Base-by-base conservation (phyloP, 768 basidiomycete genomes). In the Rhizopogon vulgaris region DNA sequence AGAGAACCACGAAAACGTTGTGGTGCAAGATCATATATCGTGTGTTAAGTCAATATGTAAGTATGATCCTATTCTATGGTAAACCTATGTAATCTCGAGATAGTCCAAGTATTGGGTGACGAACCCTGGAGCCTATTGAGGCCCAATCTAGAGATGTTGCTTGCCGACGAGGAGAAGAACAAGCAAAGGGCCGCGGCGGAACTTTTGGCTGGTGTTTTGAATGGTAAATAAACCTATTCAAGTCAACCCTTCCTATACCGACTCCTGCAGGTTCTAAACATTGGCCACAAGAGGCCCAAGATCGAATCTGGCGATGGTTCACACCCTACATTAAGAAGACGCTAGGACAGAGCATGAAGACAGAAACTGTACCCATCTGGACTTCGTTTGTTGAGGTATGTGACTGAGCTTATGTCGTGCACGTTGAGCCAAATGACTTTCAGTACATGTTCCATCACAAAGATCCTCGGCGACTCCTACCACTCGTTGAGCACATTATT, bases 131-230 rank as follows among this genome's bases (percentile, higher is more conserved):
- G 80, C 49, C 73, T 73, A 0, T 70, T 90, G 53, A 77, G 72
- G 53, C 83, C 83, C 0, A 76, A 79, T 1, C 62, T 91, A 36
- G 83, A 85, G 50, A 74, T 74, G 30, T 68, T 88, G n/a, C 70
- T 92, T 17, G 65, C 68, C 8, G 79, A 89, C 60, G 80, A 85
- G 55, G 83, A 89, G 56, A 85, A 90, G 54, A 87, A 94, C 69
- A 90, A 92, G 69, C 91, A 91, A 63, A 77, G 93, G 28, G 91
- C 89, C 3, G 84, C 89, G 8, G 90, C 90, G 4, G 93, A 96
- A 66, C 73, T 94, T 48, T 64, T 93, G 7, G 88, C 87, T 2
- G 87, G 87, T 24, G 54, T 87, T n/a, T 65, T 88, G 22, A 77
- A 78, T 56, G 86, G 85, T 79, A 60, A 47, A 63, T 25, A 50